Conservation (phyloP, 257 asterid species). For the Solanum phureja region DNA sequence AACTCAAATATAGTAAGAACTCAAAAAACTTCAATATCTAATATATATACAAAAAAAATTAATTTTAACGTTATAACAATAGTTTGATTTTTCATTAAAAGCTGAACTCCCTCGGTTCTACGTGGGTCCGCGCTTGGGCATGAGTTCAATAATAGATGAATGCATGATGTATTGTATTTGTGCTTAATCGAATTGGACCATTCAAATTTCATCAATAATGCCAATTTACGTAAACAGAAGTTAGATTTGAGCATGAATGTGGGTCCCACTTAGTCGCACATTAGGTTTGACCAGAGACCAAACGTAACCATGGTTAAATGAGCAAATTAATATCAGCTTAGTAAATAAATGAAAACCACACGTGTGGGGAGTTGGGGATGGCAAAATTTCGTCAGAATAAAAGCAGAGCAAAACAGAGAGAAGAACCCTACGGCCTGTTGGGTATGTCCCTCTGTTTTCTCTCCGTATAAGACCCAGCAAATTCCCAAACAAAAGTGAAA, state of each 20-base stretch:
- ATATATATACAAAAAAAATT: no score
- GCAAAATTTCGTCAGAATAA: conserved; percentile 32
- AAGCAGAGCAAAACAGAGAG: conserved; percentile 15
- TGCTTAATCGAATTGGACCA: neutral
- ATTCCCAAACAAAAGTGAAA: conserved; percentile 23
- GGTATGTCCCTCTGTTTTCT: conserved; percentile 43
- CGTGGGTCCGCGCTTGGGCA: neutral
- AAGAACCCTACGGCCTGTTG: conserved; percentile 5
- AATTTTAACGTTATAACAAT: accelerated
- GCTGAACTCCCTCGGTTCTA: neutral
- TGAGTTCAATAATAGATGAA: neutral
- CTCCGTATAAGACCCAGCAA: conserved; percentile 28
- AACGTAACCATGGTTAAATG: conserved; percentile 32
- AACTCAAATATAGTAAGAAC: neutral
- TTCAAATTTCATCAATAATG: neutral
- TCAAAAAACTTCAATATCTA: no score
- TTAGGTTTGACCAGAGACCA: conserved; percentile 35
- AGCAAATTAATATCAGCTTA: neutral
- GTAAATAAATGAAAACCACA: conserved; percentile 23
- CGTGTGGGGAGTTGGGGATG: conserved; percentile 28
- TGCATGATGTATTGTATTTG: neutral
- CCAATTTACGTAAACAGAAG: conserved; percentile 17
- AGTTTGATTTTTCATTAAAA: neutral
- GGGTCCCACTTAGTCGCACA: conserved; percentile 5
- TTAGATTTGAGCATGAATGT: conserved; percentile 16